phyloP scores from a whole-genome alignment of 352 stramenopile genomes.

The Globisporangium perplexum region DNA sequence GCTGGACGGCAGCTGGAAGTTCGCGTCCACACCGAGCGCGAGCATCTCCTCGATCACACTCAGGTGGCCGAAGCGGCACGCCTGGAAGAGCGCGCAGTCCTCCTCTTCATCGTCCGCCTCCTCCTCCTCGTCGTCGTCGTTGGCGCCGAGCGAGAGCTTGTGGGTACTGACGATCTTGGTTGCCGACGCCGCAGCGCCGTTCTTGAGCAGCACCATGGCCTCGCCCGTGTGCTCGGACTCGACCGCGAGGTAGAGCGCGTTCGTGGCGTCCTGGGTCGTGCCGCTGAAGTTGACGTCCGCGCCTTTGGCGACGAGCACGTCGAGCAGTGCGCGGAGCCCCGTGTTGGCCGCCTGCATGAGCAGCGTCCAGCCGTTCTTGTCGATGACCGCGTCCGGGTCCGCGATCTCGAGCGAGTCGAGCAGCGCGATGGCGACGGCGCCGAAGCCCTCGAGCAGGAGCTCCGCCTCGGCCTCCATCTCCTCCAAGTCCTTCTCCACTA shows the following conservation, averaged over 20 bases:
- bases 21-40: constrained; percentile 55
- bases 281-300: constrained; percentile 60
- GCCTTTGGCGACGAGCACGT: constrained; percentile 44
- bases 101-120: constrained; percentile 40
- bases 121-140: constrained; percentile 13
- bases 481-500: constrained; percentile 61
- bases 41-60: constrained; percentile 77
- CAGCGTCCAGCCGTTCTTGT: constrained; percentile 78
- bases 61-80: constrained; percentile 63
- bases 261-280: constrained; percentile 37
- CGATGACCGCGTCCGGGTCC: constrained; percentile 42
- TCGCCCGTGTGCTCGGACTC: constrained; percentile 71
- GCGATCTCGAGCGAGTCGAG: constrained; percentile 35
- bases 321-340: constrained; percentile 45
- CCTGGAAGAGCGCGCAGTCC: constrained; percentile 74
- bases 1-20: constrained; percentile 52
- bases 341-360: constrained; percentile 84
- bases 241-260: constrained; percentile 66
- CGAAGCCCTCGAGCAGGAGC: constrained; percentile 62
- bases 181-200: constrained; percentile 58
- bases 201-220: constrained; percentile 63
- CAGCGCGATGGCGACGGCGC: constrained; percentile 39
- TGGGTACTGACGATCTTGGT: constrained; percentile 56
- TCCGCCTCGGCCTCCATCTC: constrained; percentile 72
- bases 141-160: constrained; percentile 20